Evolutionary conservation across 306 rosid species (phyloP), one percentile per base, ranked within the genome.

Genomic region (Myrica gale): DNA sequence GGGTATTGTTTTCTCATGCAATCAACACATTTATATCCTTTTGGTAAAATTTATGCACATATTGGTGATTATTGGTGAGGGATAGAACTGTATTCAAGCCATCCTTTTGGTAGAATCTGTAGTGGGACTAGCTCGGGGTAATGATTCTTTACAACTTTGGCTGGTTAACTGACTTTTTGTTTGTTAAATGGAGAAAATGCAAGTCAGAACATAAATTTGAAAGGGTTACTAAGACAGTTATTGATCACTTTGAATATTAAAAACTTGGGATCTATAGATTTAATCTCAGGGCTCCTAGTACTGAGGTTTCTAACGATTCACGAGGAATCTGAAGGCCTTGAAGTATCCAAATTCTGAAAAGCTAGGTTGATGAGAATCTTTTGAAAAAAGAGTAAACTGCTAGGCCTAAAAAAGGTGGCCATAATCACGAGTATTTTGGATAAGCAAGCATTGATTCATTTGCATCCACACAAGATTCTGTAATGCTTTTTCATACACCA

Each of bases 1-100:
- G 89, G 96, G 97, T 95, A 89, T 17, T 69, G 72, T 32, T 75
- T 74, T 74, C 71, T 48, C 54, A 53, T 16, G 16, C 9, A 52
- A 39, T 43, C 50, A 26, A 4, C 21, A 1, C 3, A 7, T 26
- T 32, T 6, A 10, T 63, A 7, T 37, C 7, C n/a, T 5, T 63
- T 16, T 5, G 15, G 39, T 63, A 55, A 11, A 19, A 8, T 55
- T 23, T 2, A 6, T 7, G 19, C 10, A 55, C 19, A 0, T n/a
- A n/a, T 55, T 5, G 17, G n/a, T 55, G 61, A 19, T 19, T 55
- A 55, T 19, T 19, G 7, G 61, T 55, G 61, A n/a, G 7, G 26
- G 61, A 55, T 55, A 19, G 20, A 32, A 55, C 61, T 7, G 61
- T 55, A 55, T 55, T 55, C 61, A 55, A 7, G 61, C 23, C 26